Evolutionary conservation across 805 yeast genomes (phyloP), one percentile per base, ranked within the genome.

Genomic region (Henningerozyma blattae): DNA sequence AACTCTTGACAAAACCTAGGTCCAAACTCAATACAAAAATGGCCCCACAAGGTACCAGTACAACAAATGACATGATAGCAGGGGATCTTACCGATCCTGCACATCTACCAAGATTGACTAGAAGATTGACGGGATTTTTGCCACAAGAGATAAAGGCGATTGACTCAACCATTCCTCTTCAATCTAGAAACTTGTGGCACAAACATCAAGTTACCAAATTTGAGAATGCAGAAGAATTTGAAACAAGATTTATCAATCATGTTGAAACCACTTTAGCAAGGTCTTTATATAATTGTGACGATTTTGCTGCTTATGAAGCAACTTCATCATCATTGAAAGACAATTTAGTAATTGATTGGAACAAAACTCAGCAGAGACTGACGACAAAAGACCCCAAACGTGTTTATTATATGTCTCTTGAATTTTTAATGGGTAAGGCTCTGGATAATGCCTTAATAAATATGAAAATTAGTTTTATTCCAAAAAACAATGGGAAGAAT

Each of bases 191-290:
- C 41, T 58, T 75, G 22, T 86, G 96, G 96, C 65, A 70, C 45
- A 77, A 76, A 52, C 76, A 70, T 52, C 72, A 77, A 22, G 74
- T 72, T 22, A 57, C 61, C 42, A 73, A 69, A 44, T 65, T 71
- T 34, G 46, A 45, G 9, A 58, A 67, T 34, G 64, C 62, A 31
- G 78, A 69, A 7, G 73, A 65, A 19, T 80, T 86, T 47, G 80
- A 85, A 54, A 49, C 62, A 27, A 67, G 68, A 38, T 81, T 86
- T 53, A 79, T 86, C 33, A 71, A 75, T 44, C 94, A 87, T 56
- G 95, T 87, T 27, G 96, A 86, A 58, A 82, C 94, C 28, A 73
- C 87, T 1, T 65, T 86, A 53, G 96, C 94, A n/a, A 70, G 96
- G 48, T 83, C 89, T 22, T 64, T 86, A 65, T 84, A 81, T 69